Evolutionary conservation across 441 rosid genomes (phyloP), one percentile per base, ranked within the genome.

Genomic region (Eruca vesicaria): DNA sequence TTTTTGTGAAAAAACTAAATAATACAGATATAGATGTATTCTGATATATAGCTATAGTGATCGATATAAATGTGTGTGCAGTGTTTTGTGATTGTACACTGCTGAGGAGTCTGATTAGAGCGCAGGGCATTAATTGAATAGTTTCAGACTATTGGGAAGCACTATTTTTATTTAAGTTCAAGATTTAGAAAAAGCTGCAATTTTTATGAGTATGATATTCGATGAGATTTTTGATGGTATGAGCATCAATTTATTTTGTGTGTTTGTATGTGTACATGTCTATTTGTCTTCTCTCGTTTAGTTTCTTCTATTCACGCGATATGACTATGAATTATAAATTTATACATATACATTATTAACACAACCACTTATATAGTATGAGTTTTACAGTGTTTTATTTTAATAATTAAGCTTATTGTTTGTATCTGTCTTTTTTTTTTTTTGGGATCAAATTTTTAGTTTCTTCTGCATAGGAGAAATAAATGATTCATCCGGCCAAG

Each of bases 401-500:
- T 66, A 32, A 31, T 33, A 55, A 26, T 56, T 72, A 33, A 28
- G 7, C 19, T 55, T 62, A 55, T 28, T 45, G 48, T 52, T 32
- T 45, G 72, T 79, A 58, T 72, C 53, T 74, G 68, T 75, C 63
- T 70, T 63, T 23, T 23, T 23, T 23, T 23, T 23, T 23, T 23
- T 23, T 23, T 23, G 26, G 26, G 3, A 23, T 1, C 26, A 23
- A 23, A n/a, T n/a, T n/a, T n/a, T n/a, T n/a, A n/a, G n/a, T n/a
- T n/a, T n/a, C n/a, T n/a, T n/a, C n/a, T 78, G 69, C 81, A 67
- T 78, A 71, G 78, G 59, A 81, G 83, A 74, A 81, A 80, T 83
- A 84, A 88, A 85, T 84, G 85, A 80, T 59, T 52, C 77, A 72
- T 62, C 62, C 20, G 23, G 73, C 73, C 77, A 60, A 66, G 71